phyloP scores from a whole-genome alignment of 1,139 yeast genomes.

The Geotrichum phurueaensis region DNA sequence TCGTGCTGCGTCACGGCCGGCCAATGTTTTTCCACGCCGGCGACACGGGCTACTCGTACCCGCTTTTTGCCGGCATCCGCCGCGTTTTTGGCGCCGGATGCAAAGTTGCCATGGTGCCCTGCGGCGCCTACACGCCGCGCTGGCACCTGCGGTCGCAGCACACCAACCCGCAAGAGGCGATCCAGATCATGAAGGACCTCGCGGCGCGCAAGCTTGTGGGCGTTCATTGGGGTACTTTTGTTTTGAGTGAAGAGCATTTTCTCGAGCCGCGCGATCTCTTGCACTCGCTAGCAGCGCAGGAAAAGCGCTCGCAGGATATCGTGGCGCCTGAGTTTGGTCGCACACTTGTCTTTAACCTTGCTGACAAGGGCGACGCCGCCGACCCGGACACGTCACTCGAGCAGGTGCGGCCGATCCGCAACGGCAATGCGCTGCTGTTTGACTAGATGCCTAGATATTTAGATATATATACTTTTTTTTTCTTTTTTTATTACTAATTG shows the following conservation, averaged over 20 bases:
- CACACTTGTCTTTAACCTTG: constrained; percentile 40
- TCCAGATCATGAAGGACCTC: constrained; percentile 59
- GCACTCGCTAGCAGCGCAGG: constrained; percentile 28
- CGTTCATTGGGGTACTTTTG: constrained; percentile 95
- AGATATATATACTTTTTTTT: neutral
- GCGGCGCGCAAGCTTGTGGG: constrained; percentile 65
- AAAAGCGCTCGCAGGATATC: constrained; percentile 35
- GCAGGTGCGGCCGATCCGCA: constrained; percentile 26
- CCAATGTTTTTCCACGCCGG: constrained; percentile 87
- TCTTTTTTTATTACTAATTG: neutral
- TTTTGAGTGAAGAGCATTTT: constrained; percentile 79
- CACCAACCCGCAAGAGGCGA: constrained; percentile 72
- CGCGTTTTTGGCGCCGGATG: constrained; percentile 58
- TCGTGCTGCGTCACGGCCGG: constrained; percentile 57
- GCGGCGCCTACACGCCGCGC: constrained; percentile 91
- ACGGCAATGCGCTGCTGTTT: constrained; percentile 31
- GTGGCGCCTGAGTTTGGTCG: constrained; percentile 51
- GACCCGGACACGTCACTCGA: constrained; percentile 8
- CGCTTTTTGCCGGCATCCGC: constrained; percentile 60
- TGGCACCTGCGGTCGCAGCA: constrained; percentile 94
- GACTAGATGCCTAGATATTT: constrained; percentile 16
- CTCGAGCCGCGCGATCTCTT: constrained; percentile 66
- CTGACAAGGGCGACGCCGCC: constrained; percentile 21
- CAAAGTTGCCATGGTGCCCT: constrained; percentile 70
- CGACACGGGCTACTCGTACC: constrained; percentile 82